Base-by-base conservation (phyloP, 208 protist species). In the Crithidia sp. region DNA sequence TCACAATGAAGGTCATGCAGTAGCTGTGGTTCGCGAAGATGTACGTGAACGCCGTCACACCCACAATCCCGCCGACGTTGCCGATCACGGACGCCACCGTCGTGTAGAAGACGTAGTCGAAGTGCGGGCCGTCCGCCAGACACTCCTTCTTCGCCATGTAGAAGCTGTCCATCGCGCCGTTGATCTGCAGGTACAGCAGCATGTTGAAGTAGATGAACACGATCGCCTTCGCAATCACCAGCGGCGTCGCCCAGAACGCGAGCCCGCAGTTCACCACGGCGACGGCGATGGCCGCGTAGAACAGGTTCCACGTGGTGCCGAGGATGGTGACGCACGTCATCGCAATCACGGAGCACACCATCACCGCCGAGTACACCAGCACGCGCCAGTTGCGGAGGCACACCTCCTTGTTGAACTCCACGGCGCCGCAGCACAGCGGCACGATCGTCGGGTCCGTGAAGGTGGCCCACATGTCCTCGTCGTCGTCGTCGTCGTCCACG, bases 11-110 rank as follows among this genome's bases (percentile, higher is more conserved):
- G 2, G 85, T 83, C 14, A 90, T 55, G n/a, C 85, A 70, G 66
- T 87, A 90, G 39, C 74, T 73, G 43, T 64, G 66, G 69, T 87
- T 85, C 12, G 73, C 68, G 70, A 89, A 88, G 52, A 86, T 78
- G 74, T 87, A 84, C 59, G 67, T 73, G 62, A 92, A 92, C 44
- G 74, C 45, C n/a, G 60, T 73, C 17, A 87, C 73, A 44, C 84
- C 87, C 3, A 76, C 50, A 9, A 85, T 58, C 14, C 73, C 79
- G 4, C 76, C 76, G 37, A 83, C 37, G 73, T 70, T 82, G 53
- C 77, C 79, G 63, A 93, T 84, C 55, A 88, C 67, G 13, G 68
- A 40, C 2, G 39, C 63, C 43, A 77, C 54, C 12, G 83, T 85
- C 28, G 74, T 70, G 76, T 88, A 88, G 77, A 84, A 85, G 45